Evolutionary conservation across 345 rosid species (phyloP), one percentile per base, ranked within the genome.

Genomic region (Citrus maxima): DNA sequence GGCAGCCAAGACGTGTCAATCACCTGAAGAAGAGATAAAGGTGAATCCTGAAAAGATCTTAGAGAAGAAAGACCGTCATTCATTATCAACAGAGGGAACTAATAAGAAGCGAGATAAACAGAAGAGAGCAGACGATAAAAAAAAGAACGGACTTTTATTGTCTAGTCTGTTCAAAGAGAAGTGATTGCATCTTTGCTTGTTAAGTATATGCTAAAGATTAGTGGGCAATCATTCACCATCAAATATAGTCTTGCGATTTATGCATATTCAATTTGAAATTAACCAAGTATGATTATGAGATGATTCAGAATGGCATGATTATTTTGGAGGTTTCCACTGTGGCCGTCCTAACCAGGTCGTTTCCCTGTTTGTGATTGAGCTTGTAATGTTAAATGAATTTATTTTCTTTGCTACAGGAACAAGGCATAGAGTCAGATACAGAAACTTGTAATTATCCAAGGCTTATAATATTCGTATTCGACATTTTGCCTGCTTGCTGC

Each of bases 91-190:
- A 16, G 54, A 9, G 40, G 49, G 24, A 40, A 40, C 27, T 35
- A 51, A 32, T 64, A 72, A 76, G 56, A 75, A 79, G 78, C 73
- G 79, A 51, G 84, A 79, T 28, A 77, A 76, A 72, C 38, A 22
- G 18, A 71, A 85, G 9, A 40, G 74, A 65, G 70, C 7, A 6
- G 72, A 46, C 5, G 51, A 2, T 10, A 46, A 13, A 46, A 46
- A 46, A 46, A 46, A 25, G 54, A 77, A 46, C 58, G 16, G 18
- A 46, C 42, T 49, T 35, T 82, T 69, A 35, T 87, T 87, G 72
- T 88, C 88, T 64, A 84, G 84, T 72, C 81, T 91, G 30, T 91
- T 89, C 88, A 82, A 40, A 49, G 32, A 13, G 6, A 49, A 25
- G 81, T 81, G 66, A 79, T 77, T 58, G 61, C 72, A 35, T 51